A percentile compares a stretch with the other conserved stretches of the same genome.
phyloP scores from a whole-genome alignment of 257 asterid genomes.

The Echites panduratus region DNA sequence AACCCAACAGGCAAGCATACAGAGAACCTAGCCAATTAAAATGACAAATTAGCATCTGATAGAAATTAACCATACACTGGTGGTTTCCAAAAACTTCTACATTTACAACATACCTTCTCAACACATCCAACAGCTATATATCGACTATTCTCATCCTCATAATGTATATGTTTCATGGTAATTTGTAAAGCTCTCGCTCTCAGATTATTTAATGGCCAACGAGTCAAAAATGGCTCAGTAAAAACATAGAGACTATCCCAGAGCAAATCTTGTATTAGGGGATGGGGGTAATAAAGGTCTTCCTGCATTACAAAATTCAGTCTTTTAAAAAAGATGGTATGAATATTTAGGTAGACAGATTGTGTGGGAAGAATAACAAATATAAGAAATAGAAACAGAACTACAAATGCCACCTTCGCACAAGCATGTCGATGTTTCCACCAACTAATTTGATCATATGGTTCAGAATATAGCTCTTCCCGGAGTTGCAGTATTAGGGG shows the following conservation, averaged over 20 bases:
- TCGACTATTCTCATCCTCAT: constrained; percentile 31
- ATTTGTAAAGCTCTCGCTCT: constrained; percentile 28
- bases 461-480: constrained; percentile 27
- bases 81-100: background rate
- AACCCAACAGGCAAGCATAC: constrained; percentile 37
- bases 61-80: background rate
- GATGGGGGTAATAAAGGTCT: constrained; percentile 31
- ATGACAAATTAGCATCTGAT: background rate
- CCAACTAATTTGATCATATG: constrained; percentile 29
- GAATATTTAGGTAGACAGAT: background rate
- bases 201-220: constrained; percentile 34
- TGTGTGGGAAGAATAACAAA: background rate
- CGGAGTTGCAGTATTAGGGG: constrained; percentile 20
- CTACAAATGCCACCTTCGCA: constrained; percentile 25
- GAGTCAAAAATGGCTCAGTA: constrained; percentile 24
- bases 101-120: constrained; percentile 21
- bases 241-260: constrained; percentile 26
- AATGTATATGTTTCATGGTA: constrained; percentile 31
- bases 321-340: background rate
- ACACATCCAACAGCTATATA: constrained; percentile 30
- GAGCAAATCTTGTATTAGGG: constrained; percentile 25
- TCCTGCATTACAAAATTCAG: constrained; percentile 17
- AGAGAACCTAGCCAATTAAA: constrained; percentile 8
- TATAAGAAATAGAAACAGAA: background rate
- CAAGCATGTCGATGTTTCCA: constrained; percentile 21